A percentile compares a stretch with the other conserved stretches of the same genome.
These are phyloP conservation scores for Coemansia sp. DNA, from an alignment of 192 early-diverging fungal genomes.

Conservation along the genomic window DNA sequence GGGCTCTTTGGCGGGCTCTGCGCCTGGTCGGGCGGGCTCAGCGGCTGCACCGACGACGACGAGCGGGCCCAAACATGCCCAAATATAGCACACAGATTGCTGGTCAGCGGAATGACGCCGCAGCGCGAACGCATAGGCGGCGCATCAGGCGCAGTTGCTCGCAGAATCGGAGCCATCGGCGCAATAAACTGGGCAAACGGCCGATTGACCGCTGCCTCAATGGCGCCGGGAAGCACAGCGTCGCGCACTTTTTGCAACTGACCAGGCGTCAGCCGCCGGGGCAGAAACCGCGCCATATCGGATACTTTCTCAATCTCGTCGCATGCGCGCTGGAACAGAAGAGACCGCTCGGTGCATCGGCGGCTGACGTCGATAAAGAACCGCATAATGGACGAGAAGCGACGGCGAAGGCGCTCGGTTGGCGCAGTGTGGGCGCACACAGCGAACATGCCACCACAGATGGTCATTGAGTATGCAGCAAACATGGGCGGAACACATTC, in stretches of 20 bases:
- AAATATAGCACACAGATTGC: slow-evolving; percentile 39
- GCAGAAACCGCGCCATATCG: slow-evolving; percentile 38
- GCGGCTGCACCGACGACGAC: background rate
- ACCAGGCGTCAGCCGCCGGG: slow-evolving; percentile 16
- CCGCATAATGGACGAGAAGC: slow-evolving; percentile 6
- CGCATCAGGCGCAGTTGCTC: background rate
- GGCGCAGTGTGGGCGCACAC: slow-evolving; percentile 41
- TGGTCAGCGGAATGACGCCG: slow-evolving; percentile 33
- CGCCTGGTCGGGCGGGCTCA: no score
- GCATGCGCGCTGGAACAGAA: slow-evolving; percentile 21
- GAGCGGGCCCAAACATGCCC: slow-evolving; percentile 9
- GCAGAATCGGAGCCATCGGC: slow-evolving; percentile 12
- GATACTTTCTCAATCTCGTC: slow-evolving; percentile 33
- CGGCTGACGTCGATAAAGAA: background rate
- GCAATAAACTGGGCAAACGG: slow-evolving; percentile 25
- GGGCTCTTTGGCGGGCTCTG: background rate
- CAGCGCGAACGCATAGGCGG: background rate
- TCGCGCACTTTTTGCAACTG: slow-evolving; percentile 28
- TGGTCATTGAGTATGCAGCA: slow-evolving; percentile 33
- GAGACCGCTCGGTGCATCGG: slow-evolving; percentile 10
- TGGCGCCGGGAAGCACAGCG: slow-evolving; percentile 24
- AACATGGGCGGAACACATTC: slow-evolving; percentile 47
- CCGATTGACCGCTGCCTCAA: slow-evolving; percentile 30
- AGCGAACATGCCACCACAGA: slow-evolving; percentile 41
- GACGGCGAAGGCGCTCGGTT: slow-evolving; percentile 7